phyloP scores from a whole-genome alignment of 139 green algal species.

The Coelastrella sp. region DNA sequence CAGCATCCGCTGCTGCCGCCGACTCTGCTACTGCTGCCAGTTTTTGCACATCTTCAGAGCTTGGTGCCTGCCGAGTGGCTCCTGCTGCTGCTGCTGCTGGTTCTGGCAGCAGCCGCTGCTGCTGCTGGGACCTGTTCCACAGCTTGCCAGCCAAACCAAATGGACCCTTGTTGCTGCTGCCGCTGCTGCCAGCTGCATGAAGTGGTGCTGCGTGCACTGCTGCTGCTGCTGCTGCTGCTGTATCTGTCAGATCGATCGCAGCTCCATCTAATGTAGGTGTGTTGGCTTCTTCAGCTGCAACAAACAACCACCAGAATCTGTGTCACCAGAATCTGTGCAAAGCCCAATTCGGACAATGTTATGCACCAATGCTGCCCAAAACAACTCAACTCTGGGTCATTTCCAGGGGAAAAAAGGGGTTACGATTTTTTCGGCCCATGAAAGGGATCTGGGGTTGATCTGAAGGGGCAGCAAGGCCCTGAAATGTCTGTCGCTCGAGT shows the following conservation, averaged over 20 bases:
- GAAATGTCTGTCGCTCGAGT: too few species aligned
- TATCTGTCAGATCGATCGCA: background rate
- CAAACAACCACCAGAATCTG: background rate
- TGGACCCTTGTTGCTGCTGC: background rate
- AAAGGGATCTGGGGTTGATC: too few species aligned
- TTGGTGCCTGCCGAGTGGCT: background rate
- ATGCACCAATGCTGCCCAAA: too few species aligned
- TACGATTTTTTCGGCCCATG: too few species aligned
- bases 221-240: conserved; percentile 9
- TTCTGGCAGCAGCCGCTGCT: background rate
- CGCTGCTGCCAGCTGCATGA: background rate
- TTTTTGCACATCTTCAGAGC: background rate
- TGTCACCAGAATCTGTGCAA: background rate
- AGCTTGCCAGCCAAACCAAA: background rate
- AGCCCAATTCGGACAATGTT: background rate
- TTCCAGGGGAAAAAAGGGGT: too few species aligned
- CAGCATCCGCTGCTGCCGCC: conserved; percentile 21
- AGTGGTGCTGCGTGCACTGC: background rate
- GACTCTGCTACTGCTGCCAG: background rate
- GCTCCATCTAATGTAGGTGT: conserved; percentile 24
- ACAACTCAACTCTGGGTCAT: too few species aligned
- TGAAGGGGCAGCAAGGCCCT: too few species aligned
- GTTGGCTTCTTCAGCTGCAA: conserved; percentile 41
- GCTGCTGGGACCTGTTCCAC: background rate
- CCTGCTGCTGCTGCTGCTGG: too few species aligned